A percentile compares a stretch with the other conserved stretches of the same genome.
These are phyloP conservation scores for Solanum tarapatanum DNA, from an alignment of 257 asterid genomes.

Conservation along the genomic window DNA sequence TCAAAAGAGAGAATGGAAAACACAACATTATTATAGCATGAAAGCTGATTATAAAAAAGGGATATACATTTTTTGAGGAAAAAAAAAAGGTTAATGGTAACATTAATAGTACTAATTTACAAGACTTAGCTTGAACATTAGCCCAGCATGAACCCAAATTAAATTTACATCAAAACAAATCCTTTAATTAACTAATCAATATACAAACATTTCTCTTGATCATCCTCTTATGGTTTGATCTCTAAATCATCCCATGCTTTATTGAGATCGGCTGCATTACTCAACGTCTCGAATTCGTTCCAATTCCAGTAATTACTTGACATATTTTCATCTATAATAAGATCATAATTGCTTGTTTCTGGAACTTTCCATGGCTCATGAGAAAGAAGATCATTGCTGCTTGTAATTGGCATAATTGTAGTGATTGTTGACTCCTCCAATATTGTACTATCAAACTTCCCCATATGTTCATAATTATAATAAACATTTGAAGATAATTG, in stretches of 20 bases:
- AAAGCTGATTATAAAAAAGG: not conserved
- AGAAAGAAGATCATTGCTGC: slow-evolving; percentile 4
- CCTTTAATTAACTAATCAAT: not conserved
- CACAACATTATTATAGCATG: not conserved
- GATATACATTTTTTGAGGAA: not conserved
- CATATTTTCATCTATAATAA: slow-evolving; percentile 1
- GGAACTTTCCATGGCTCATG: slow-evolving; percentile 30
- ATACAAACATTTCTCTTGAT: not conserved
- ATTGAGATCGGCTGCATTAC: slow-evolving; percentile 31
- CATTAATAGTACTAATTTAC: not conserved
- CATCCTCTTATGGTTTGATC: slow-evolving; percentile 13
- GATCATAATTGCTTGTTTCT: slow-evolving; percentile 1
- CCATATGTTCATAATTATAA: slow-evolving; percentile 1
- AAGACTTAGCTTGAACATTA: not conserved
- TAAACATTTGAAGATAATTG: not conserved
- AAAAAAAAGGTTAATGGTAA: not conserved
- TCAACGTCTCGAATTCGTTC: slow-evolving; percentile 22
- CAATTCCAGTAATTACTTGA: slow-evolving; percentile 22
- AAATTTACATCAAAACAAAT: not conserved
- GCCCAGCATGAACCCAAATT: not conserved
- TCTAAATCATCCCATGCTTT: slow-evolving; percentile 28
- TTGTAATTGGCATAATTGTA: slow-evolving; percentile 20
- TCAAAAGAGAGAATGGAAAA: not conserved
- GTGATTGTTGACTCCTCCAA: slow-evolving; percentile 34
- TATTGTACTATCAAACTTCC: slow-evolving; percentile 19